Conservation (phyloP, 352 stramenopile species). For the Peronospora belbahrii region DNA sequence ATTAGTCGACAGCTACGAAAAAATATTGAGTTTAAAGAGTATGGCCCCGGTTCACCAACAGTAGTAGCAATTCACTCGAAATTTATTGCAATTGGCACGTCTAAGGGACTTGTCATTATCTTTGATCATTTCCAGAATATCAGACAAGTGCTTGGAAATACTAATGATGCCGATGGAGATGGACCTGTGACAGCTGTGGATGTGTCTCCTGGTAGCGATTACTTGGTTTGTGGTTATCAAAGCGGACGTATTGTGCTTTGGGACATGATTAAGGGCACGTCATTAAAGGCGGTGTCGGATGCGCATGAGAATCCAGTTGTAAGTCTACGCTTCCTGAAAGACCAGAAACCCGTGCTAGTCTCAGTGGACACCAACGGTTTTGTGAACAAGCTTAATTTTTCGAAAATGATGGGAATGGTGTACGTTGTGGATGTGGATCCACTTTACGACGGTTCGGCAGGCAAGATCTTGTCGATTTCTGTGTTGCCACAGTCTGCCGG, state of each 20-base stretch:
- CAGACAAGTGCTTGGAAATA: conserved; percentile 84
- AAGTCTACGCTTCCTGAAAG: conserved; percentile 77
- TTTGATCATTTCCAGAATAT: conserved; percentile 97
- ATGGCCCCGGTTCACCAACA: conserved; percentile 86
- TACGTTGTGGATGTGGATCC: conserved; percentile 92
- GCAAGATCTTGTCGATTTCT: conserved; percentile 79
- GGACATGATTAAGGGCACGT: conserved; percentile 93
- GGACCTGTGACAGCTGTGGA: conserved; percentile 85
- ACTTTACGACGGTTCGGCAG: conserved; percentile 91
- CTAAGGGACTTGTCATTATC: conserved; percentile 89
- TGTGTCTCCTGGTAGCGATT: conserved; percentile 82
- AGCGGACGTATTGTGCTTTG: conserved; percentile 91
- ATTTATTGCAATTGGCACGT: conserved; percentile 95
- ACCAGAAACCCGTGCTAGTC: conserved; percentile 78
- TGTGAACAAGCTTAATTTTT: conserved; percentile 92
- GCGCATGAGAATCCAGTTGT: conserved; percentile 85
- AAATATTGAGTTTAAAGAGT: conserved; percentile 89
- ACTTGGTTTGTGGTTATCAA: conserved; percentile 89
- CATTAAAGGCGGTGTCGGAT: conserved; percentile 88
- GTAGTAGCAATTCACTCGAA: conserved; percentile 93
- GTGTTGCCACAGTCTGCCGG: conserved; percentile 70
- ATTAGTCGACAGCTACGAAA: conserved; percentile 88
- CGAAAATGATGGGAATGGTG: conserved; percentile 91
- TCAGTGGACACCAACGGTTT: conserved; percentile 86
- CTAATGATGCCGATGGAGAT: conserved; percentile 61